Evolutionary conservation across 768 basidiomycete species (phyloP).

Genomic region (Pleurotus salmoneostramineus): DNA sequence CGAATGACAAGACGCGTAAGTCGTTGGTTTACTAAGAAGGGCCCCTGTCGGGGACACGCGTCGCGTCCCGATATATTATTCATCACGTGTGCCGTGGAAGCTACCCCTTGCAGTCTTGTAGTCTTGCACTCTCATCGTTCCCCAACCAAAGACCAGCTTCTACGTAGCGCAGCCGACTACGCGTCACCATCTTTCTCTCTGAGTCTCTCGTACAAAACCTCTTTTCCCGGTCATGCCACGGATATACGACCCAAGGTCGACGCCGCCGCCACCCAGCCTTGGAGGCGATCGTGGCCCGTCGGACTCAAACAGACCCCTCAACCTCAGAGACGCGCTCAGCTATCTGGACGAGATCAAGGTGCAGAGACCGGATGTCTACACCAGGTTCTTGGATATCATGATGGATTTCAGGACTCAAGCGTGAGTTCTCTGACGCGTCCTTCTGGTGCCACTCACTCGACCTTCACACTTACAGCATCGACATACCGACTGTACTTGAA

Average conservation of each 20-base stretch:
- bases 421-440: slow-evolving; percentile 42
- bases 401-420: slow-evolving; percentile 97
- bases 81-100: too few relatives aligned
- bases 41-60: too few relatives aligned
- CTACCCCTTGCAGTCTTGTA: too few relatives aligned
- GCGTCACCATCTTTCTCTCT: too few relatives aligned
- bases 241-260: slow-evolving; percentile 26
- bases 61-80: too few relatives aligned
- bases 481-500: slow-evolving; percentile 76
- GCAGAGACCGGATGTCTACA: slow-evolving; percentile 42
- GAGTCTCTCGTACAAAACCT: background rate
- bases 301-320: slow-evolving; percentile 62
- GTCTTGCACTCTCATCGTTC: too few relatives aligned
- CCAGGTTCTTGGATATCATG: slow-evolving; percentile 94
- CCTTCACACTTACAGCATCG: slow-evolving; percentile 45
- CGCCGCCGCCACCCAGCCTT: slow-evolving; percentile 31
- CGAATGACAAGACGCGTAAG: background rate
- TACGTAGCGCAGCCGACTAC: too few relatives aligned
- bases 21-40: background rate
- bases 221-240: slow-evolving; percentile 16
- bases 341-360: slow-evolving; percentile 51
- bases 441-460: background rate
- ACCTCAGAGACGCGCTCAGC: slow-evolving; percentile 89
- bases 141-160: too few relatives aligned
- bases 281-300: slow-evolving; percentile 22